Percentiles rank a stretch among this genome's conserved stretches.
Evolutionary conservation across 2,329 filamentous ascomycete species (phyloP).

Genomic region (Verticillium zaregamsianum): DNA sequence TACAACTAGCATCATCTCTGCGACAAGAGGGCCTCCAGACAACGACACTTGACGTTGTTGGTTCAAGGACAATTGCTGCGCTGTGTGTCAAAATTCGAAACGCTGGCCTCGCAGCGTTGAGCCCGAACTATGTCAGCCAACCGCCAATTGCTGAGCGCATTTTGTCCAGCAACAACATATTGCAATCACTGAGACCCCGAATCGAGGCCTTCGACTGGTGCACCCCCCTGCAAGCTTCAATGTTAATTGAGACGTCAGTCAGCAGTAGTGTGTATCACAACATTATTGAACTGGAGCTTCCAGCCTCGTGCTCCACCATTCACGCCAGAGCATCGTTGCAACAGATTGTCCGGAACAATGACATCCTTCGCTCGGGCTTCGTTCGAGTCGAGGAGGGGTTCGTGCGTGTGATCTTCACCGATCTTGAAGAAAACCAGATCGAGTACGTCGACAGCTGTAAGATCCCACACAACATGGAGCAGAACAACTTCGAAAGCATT

Average conservation of each 20-base stretch:
- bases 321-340: conserved; percentile 45
- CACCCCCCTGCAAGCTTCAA: conserved; percentile 71
- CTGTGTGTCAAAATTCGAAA: neutral
- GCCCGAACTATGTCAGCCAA: neutral
- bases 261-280: conserved; percentile 69
- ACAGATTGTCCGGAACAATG: conserved; percentile 49
- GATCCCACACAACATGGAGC: too few relatives aligned
- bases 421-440: conserved; percentile 39
- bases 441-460: conserved; percentile 26
- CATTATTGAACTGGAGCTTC: conserved; percentile 62
- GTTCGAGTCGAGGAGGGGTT: conserved; percentile 48
- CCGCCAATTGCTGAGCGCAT: neutral
- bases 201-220: conserved; percentile 53
- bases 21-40: conserved; percentile 51
- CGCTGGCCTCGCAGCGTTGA: neutral
- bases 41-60: conserved; percentile 58
- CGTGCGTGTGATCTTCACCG: conserved; percentile 61
- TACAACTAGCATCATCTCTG: conserved; percentile 57
- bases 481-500: conserved; percentile 25
- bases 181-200: conserved; percentile 7
- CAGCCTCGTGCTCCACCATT: conserved; percentile 24
- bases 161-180: neutral
- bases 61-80: conserved; percentile 38
- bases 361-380: conserved; percentile 74
- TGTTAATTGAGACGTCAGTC: conserved; percentile 70